These are phyloP conservation scores for Lolium perenne DNA, from an alignment of 176 grass and related monocot species.

Conservation along the genomic window DNA sequence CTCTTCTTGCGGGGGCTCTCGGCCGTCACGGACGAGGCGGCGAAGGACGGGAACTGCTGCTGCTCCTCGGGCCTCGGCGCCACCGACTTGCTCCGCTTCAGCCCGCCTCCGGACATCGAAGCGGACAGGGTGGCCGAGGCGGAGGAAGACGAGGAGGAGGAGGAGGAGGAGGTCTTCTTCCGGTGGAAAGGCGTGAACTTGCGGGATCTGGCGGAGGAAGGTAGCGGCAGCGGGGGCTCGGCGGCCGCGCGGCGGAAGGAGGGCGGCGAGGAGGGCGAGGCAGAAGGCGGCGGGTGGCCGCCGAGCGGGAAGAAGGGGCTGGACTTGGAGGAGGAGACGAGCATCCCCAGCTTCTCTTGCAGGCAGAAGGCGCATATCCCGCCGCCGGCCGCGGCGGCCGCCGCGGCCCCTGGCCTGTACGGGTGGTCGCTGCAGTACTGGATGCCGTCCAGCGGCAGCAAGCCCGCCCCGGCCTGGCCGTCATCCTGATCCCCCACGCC, in stretches of 20 bases:
- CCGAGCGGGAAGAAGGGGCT: slow-evolving; percentile 66
- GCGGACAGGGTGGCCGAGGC: slow-evolving; percentile 1
- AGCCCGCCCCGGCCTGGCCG: slow-evolving; percentile 25
- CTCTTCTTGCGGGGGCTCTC: slow-evolving; percentile 94
- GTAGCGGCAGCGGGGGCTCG: slow-evolving; percentile 23
- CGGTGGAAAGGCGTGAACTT: slow-evolving; percentile 46
- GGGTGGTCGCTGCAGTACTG: slow-evolving; percentile 90
- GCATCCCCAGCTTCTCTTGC: slow-evolving; percentile 96
- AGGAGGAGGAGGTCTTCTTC: slow-evolving; percentile 35
- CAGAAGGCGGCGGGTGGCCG: slow-evolving; percentile 61
- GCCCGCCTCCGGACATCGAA: slow-evolving; percentile 21
- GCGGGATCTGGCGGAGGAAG: slow-evolving; percentile 10
- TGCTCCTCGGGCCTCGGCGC: slow-evolving; percentile 65
- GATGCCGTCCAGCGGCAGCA: slow-evolving; percentile 52
- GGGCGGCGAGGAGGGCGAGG: slow-evolving; percentile 14
- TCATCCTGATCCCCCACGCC: slow-evolving; percentile 34
- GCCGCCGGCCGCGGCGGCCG: slow-evolving; percentile 49
- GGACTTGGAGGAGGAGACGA: slow-evolving; percentile 91
- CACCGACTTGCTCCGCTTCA: slow-evolving; percentile 86
- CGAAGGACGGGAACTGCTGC: slow-evolving; percentile 23
- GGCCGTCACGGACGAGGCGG: slow-evolving; percentile 31
- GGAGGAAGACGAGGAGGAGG: background rate
- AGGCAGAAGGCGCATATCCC: slow-evolving; percentile 97
- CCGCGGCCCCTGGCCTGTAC: slow-evolving; percentile 65
- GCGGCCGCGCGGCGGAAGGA: slow-evolving; percentile 42